phyloP scores from a whole-genome alignment of 805 yeast species.

The Wickerhamomyces silvicola region DNA sequence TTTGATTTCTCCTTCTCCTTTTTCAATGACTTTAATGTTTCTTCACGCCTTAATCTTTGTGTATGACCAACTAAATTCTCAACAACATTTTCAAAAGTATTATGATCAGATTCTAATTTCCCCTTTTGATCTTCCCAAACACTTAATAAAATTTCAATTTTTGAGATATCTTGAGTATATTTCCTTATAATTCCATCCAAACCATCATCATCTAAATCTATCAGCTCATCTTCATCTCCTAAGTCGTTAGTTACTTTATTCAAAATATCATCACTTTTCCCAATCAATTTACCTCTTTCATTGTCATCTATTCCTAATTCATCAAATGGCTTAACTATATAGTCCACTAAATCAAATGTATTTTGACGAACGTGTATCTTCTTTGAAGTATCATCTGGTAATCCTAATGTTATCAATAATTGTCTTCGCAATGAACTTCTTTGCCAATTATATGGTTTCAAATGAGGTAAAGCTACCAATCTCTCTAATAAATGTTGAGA shows the following conservation, averaged over 20 bases:
- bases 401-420: slow-evolving; percentile 56
- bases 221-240: slow-evolving; percentile 11
- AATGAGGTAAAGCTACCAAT: slow-evolving; percentile 40
- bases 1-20: slow-evolving; percentile 22
- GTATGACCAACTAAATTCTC: slow-evolving; percentile 89
- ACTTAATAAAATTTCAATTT: slow-evolving; percentile 32
- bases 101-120: slow-evolving; percentile 56
- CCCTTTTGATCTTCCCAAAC: slow-evolving; percentile 48
- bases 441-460: slow-evolving; percentile 64
- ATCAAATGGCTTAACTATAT: slow-evolving; percentile 19
- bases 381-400: slow-evolving; percentile 61
- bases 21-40: slow-evolving; percentile 29
- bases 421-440: slow-evolving; percentile 58
- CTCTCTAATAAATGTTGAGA: slow-evolving; percentile 37
- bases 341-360: slow-evolving; percentile 17
- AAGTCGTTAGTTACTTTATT: slow-evolving; percentile 11
- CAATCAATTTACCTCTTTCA: slow-evolving; percentile 18
- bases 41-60: slow-evolving; percentile 62
- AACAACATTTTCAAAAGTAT: slow-evolving; percentile 78
- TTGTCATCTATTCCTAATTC: slow-evolving; percentile 29
- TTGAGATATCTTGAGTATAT: slow-evolving; percentile 28
- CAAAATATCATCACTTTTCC: slow-evolving; percentile 17
- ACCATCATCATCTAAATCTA: slow-evolving; percentile 27
- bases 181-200: slow-evolving; percentile 30
- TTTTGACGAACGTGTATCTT: slow-evolving; percentile 16